Conservation (phyloP, 495 filamentous ascomycete genomes). For the Apiosordaria backusii region DNA sequence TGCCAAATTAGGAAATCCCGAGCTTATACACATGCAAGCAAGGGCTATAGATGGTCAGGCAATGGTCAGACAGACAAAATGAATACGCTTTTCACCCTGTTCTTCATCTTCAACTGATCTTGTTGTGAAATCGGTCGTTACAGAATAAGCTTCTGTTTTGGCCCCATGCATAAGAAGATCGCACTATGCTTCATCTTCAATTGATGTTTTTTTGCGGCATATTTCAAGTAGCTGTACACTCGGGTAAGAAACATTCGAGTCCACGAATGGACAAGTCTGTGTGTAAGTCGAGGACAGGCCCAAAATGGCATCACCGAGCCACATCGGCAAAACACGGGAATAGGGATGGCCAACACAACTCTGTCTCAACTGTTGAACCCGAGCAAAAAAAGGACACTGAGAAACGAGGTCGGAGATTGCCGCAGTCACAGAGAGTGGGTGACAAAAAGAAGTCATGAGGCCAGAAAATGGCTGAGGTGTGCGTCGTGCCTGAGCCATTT, state of each 20-base stretch:
- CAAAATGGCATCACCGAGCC: neutral
- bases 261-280: neutral
- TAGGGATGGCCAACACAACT: neutral
- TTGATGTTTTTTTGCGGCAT: constrained; percentile 1
- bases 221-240: neutral
- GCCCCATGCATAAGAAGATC: neutral
- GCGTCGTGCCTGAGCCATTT: neutral
- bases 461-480: neutral
- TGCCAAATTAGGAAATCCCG: neutral
- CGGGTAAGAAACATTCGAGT: neutral
- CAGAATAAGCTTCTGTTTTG: neutral
- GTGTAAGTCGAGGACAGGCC: constrained; percentile 1
- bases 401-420: neutral
- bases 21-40: constrained; percentile 2
- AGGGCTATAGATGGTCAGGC: neutral
- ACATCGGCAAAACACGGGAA: neutral
- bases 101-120: constrained; percentile 1
- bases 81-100: neutral
- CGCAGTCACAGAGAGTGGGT: neutral
- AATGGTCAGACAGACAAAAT: constrained; percentile 4
- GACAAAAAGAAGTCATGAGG: neutral
- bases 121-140: neutral
- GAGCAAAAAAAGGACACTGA: neutral
- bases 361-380: neutral
- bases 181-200: constrained; percentile 3